Conservation (phyloP, 805 yeast genomes). For the Zygotorulaspora florentina region DNA sequence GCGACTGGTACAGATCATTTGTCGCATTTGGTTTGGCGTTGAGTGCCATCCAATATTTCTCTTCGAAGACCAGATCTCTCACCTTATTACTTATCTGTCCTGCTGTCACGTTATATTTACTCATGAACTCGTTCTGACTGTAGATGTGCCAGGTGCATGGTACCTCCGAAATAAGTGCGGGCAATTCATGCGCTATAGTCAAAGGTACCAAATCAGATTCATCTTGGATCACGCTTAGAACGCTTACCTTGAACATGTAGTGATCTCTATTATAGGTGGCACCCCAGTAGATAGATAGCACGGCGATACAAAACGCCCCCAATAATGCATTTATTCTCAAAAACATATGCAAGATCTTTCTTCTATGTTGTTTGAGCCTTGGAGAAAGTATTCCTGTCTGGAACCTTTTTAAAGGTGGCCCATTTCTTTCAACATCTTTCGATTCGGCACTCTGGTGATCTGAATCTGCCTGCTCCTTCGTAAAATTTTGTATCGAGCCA, state of each 20-base stretch:
- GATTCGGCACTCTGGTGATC: neutral
- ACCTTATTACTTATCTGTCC: conserved; percentile 37
- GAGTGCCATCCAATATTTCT: conserved; percentile 61
- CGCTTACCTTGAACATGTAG: conserved; percentile 24
- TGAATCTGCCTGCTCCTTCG: neutral
- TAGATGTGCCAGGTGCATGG: conserved; percentile 33
- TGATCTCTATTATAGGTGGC: conserved; percentile 31
- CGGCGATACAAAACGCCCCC: conserved; percentile 21
- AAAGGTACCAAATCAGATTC: conserved; percentile 13
- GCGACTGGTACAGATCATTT: conserved; percentile 23
- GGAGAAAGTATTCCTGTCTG: conserved; percentile 21
- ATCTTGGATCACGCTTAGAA: conserved; percentile 37
- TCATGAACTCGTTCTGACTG: conserved; percentile 25
- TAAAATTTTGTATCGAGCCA: neutral
- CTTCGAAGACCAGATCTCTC: conserved; percentile 44
- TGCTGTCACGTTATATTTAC: conserved; percentile 19
- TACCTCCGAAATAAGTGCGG: conserved; percentile 15
- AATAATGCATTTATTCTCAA: conserved; percentile 18
- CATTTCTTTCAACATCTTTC: neutral
- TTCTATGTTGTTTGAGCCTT: conserved; percentile 14
- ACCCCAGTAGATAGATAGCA: conserved; percentile 38
- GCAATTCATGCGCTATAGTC: conserved; percentile 14
- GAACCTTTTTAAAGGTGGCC: conserved; percentile 3
- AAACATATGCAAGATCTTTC: conserved; percentile 11
- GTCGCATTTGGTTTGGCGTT: conserved; percentile 50